phyloP scores from a whole-genome alignment of 768 basidiomycete genomes.

The Naematelia encephala region DNA sequence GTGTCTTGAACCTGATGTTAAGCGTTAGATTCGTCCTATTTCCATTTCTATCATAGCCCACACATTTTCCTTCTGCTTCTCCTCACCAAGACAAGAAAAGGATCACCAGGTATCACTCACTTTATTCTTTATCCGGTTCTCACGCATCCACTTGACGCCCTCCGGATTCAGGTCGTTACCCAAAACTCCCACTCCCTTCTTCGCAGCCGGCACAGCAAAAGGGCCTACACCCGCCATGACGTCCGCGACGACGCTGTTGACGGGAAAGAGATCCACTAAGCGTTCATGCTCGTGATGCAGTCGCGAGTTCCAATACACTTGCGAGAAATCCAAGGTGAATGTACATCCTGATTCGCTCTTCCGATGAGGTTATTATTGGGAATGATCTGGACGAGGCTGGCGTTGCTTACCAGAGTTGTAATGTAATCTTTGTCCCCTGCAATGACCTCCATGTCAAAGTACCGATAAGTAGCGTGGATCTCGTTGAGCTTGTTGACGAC shows the following conservation, averaged over 20 bases:
- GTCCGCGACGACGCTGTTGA: constrained; percentile 72
- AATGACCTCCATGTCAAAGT: constrained; percentile 94
- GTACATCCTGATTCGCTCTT: constrained; percentile 80
- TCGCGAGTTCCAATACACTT: constrained; percentile 98
- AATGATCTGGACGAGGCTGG: too few relatives aligned
- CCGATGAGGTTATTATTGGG: too few relatives aligned
- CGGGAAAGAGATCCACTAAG: constrained; percentile 68
- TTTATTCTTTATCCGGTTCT: constrained; percentile 72
- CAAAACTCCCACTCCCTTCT: constrained; percentile 80
- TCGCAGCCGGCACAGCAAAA: constrained; percentile 88
- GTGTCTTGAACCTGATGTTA: constrained; percentile 62
- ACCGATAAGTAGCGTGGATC: constrained; percentile 80
- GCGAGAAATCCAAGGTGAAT: constrained; percentile 90
- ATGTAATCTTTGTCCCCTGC: constrained; percentile 84
- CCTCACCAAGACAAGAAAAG: background rate
- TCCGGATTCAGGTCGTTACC: constrained; percentile 94
- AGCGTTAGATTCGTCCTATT: background rate
- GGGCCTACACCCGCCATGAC: constrained; percentile 98
- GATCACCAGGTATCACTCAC: constrained; percentile 54
- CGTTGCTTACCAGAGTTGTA: constrained; percentile 85
- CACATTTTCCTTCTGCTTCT: background rate
- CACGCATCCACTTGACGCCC: constrained; percentile 69
- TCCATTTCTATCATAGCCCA: too few relatives aligned
- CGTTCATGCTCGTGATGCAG: constrained; percentile 87
- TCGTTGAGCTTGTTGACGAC: constrained; percentile 92